These are phyloP conservation scores for Bipolaris oryzae DNA, from an alignment of 2,329 filamentous ascomycete species.

Conservation along the genomic window DNA sequence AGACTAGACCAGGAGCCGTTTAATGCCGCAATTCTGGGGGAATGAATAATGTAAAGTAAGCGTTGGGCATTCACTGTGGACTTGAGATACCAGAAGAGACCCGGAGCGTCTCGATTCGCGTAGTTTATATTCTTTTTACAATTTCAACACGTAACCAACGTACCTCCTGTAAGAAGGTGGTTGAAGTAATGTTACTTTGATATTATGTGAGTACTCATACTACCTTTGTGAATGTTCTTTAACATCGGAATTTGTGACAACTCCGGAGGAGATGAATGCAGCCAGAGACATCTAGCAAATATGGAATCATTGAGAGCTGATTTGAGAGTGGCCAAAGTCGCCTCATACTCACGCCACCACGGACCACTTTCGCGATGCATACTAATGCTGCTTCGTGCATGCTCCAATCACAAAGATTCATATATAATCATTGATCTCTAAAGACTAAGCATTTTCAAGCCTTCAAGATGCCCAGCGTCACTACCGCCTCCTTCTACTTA, in stretches of 20 bases:
- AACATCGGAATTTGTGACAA: neutral
- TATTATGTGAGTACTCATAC: neutral
- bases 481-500: constrained; percentile 11
- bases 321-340: constrained; percentile 1
- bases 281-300: neutral
- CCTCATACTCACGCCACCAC: constrained; percentile 27
- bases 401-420: neutral
- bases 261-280: neutral
- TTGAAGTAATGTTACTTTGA: neutral
- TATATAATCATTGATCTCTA: neutral
- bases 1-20: neutral
- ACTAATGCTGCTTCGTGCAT: constrained; percentile 1
- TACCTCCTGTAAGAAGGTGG: neutral
- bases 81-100: neutral
- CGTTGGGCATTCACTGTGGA: neutral
- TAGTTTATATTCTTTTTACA: neutral
- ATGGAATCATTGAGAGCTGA: neutral
- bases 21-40: neutral
- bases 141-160: neutral
- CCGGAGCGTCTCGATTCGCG: neutral
- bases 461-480: constrained; percentile 16
- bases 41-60: neutral
- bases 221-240: neutral
- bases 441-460: neutral
- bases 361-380: constrained; percentile 18